A percentile compares a stretch with the other conserved stretches of the same genome.
phyloP scores from a whole-genome alignment of 106 monocot species.

The Dioscorea alata region DNA sequence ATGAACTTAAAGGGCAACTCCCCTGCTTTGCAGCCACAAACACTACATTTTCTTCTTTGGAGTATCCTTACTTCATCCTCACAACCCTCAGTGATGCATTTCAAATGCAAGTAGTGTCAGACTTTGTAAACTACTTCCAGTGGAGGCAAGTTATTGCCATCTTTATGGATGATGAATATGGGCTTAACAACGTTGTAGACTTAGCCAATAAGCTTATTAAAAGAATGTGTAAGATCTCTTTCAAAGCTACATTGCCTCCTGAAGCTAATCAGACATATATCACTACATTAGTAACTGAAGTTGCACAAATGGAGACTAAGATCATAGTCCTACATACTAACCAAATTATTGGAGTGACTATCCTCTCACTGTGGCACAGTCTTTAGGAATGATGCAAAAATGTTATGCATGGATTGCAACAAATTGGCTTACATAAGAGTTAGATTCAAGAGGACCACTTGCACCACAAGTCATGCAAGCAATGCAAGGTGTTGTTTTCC shows the following conservation, averaged over 20 bases:
- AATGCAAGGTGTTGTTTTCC: background rate
- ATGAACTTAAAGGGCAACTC: background rate
- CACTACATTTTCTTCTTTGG: background rate
- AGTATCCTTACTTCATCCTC: background rate
- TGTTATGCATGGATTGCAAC: slow-evolving; percentile 8
- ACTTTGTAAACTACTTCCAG: background rate
- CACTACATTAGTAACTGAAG: background rate
- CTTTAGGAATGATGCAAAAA: background rate
- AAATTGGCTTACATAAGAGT: background rate
- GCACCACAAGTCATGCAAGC: background rate
- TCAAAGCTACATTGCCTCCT: no score
- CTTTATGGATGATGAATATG: background rate
- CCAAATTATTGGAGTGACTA: background rate
- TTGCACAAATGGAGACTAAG: background rate
- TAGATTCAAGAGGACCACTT: background rate
- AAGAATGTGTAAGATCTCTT: background rate
- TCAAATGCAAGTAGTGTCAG: background rate
- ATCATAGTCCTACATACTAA: background rate
- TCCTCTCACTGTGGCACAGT: background rate
- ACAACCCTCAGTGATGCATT: background rate
- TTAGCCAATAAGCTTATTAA: background rate
- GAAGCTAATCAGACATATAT: background rate
- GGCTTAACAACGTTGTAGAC: background rate
- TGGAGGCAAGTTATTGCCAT: background rate
- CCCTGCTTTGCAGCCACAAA: background rate